phyloP scores from a whole-genome alignment of 352 stramenopile species.

The Phytophthora colocasiae region DNA sequence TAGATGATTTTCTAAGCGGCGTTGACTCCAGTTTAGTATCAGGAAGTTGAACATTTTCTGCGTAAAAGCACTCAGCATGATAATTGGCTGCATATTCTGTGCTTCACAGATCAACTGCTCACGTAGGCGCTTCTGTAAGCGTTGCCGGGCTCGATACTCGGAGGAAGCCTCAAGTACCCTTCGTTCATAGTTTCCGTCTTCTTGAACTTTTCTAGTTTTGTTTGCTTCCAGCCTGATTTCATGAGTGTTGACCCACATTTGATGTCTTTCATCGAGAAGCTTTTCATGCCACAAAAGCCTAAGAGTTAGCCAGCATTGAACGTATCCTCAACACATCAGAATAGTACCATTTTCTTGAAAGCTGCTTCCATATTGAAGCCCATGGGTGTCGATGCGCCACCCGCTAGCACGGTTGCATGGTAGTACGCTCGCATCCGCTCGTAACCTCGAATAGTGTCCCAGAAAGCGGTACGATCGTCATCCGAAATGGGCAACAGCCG shows the following conservation, averaged over 20 bases:
- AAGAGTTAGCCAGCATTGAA: too few relatives aligned
- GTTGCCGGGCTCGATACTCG: constrained; percentile 53
- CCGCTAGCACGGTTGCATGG: constrained; percentile 35
- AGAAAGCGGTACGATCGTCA: constrained; percentile 48
- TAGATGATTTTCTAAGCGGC: constrained; percentile 45
- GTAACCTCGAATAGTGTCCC: constrained; percentile 53
- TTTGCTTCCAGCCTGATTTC: constrained; percentile 41
- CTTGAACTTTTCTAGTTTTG: constrained; percentile 43
- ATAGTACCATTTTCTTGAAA: constrained; percentile 52
- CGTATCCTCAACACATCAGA: background rate
- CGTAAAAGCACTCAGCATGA: constrained; percentile 57
- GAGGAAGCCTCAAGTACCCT: constrained; percentile 55
- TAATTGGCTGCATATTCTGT: constrained; percentile 51
- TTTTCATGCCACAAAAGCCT: constrained; percentile 10
- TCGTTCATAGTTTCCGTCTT: constrained; percentile 59
- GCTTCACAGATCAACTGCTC: constrained; percentile 44
- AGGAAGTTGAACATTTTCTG: constrained; percentile 49
- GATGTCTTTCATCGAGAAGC: constrained; percentile 55
- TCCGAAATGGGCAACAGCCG: constrained; percentile 52
- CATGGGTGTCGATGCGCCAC: constrained; percentile 50
- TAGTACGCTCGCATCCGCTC: constrained; percentile 48
- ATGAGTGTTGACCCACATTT: constrained; percentile 46
- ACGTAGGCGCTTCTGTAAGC: constrained; percentile 43
- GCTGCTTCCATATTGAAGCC: constrained; percentile 68
- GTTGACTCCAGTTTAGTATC: constrained; percentile 43